Conservation (phyloP, 208 protist species). For the Acanthamoeba culbertsoni region DNA sequence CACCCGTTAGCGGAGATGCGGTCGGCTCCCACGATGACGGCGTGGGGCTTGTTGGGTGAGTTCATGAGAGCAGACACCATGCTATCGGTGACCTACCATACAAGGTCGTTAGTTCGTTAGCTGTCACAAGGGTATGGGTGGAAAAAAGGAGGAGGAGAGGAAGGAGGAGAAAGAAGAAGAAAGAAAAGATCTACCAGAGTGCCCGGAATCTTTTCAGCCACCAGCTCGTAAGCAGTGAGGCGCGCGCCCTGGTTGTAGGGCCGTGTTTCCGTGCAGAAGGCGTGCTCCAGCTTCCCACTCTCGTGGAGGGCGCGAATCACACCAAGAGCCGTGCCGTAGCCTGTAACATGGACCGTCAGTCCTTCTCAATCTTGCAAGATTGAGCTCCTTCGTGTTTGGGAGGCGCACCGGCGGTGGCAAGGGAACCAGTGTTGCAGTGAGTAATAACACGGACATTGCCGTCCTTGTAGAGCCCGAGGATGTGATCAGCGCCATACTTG, state of each 20-base stretch:
- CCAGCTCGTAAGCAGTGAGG: conserved; percentile 76
- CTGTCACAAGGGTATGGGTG: background rate
- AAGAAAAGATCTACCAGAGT: conserved; percentile 58
- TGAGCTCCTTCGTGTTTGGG: background rate
- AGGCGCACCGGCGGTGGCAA: conserved; percentile 67
- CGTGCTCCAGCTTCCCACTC: conserved; percentile 65
- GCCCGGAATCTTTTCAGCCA: conserved; percentile 66
- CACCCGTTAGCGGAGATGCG: conserved; percentile 78
- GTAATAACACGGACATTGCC: conserved; percentile 68
- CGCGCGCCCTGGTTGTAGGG: conserved; percentile 75
- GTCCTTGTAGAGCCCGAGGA: conserved; percentile 73
- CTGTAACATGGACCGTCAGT: conserved; percentile 31
- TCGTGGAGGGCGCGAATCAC: conserved; percentile 68
- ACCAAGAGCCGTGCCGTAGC: conserved; percentile 76
- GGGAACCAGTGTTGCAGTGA: conserved; percentile 77
- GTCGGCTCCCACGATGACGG: conserved; percentile 76
- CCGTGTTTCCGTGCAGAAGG: conserved; percentile 74
- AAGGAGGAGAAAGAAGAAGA: background rate
- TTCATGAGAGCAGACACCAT: conserved; percentile 72
- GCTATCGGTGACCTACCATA: conserved; percentile 72
- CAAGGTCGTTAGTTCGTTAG: background rate
- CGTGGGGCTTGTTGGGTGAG: conserved; percentile 18
- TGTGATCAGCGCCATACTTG: conserved; percentile 86
- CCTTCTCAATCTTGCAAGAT: no score
- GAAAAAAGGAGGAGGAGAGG: background rate